Evolutionary conservation across 2,329 filamentous ascomycete species (phyloP).

Genomic region (Apiospora pterosperma): DNA sequence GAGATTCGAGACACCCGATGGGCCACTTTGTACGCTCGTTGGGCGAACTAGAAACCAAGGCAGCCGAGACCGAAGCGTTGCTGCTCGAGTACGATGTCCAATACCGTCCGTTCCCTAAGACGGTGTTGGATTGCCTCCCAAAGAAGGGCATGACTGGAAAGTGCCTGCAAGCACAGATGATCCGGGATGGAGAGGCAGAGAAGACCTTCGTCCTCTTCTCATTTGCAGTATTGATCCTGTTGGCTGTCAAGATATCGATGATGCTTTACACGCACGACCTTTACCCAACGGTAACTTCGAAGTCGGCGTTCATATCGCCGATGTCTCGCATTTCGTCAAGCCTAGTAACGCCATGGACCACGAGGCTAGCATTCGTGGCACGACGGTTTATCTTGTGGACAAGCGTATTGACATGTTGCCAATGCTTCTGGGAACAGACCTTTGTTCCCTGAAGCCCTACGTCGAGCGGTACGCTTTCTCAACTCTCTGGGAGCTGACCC

Average conservation of each 20-base stretch:
- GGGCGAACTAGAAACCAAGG: conserved; percentile 92
- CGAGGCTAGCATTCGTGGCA: conserved; percentile 90
- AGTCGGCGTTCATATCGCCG: conserved; percentile 96
- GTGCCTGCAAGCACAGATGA: conserved; percentile 79
- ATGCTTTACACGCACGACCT: conserved; percentile 82
- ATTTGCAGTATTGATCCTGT: conserved; percentile 97
- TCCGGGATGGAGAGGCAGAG: conserved; percentile 80
- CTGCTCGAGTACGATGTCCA: conserved; percentile 96
- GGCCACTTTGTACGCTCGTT: conserved; percentile 93
- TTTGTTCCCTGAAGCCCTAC: conserved; percentile 95
- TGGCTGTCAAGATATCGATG: conserved; percentile 97
- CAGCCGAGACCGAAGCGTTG: conserved; percentile 94
- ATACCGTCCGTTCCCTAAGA: conserved; percentile 94
- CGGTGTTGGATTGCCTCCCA: conserved; percentile 86
- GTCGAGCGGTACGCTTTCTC: conserved; percentile 93
- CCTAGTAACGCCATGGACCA: conserved; percentile 96
- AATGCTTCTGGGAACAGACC: conserved; percentile 88
- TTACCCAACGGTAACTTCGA: conserved; percentile 92
- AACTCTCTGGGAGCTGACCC: conserved; percentile 82
- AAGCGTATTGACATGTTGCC: conserved; percentile 99
- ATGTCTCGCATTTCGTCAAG: conserved; percentile 98
- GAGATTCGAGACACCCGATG: conserved; percentile 86
- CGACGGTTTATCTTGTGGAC: conserved; percentile 95
- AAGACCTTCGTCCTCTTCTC: conserved; percentile 79
- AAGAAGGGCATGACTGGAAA: conserved; percentile 90